Percentiles rank a stretch among this genome's conserved stretches.
Evolutionary conservation across 2,329 filamentous ascomycete species (phyloP).

Genomic region (Neofusicoccum parvum): DNA sequence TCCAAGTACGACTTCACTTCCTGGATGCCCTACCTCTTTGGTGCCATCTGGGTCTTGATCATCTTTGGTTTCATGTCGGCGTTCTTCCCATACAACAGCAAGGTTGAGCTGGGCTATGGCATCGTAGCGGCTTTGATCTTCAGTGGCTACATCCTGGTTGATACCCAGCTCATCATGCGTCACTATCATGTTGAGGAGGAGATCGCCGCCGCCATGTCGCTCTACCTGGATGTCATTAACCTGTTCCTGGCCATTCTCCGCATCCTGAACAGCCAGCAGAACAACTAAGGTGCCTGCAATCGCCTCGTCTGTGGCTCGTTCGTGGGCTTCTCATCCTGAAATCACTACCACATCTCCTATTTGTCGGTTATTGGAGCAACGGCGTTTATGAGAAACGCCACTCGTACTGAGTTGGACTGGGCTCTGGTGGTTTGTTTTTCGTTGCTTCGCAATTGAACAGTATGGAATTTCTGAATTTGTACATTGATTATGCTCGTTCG

Average conservation of each 20-base stretch:
- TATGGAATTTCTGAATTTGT: background rate
- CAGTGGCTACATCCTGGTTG: conserved; percentile 90
- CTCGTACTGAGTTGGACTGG: background rate
- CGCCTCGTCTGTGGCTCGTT: no score
- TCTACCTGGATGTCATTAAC: conserved; percentile 97
- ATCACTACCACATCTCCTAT: no score
- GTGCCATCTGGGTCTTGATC: conserved; percentile 83
- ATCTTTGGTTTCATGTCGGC: conserved; percentile 90
- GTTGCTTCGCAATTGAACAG: background rate
- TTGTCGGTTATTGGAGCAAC: background rate
- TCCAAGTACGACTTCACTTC: conserved; percentile 97
- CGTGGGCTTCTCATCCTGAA: no score
- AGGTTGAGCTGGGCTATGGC: conserved; percentile 82
- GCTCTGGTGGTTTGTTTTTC: background rate
- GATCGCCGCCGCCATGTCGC: conserved; percentile 89
- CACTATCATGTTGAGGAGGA: conserved; percentile 98
- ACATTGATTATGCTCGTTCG: background rate
- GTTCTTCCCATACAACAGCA: conserved; percentile 85
- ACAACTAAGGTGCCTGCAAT: conserved; percentile 62
- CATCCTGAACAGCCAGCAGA: conserved; percentile 93
- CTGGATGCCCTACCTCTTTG: conserved; percentile 95
- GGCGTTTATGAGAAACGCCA: background rate
- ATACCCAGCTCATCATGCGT: conserved; percentile 93
- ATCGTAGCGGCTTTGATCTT: conserved; percentile 83
- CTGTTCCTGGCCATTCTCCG: conserved; percentile 92